Percentiles rank a stretch among this genome's conserved stretches.
These are phyloP conservation scores for Ensete ventricosum DNA, from an alignment of 176 grass and related monocot species.

Conservation along the genomic window DNA sequence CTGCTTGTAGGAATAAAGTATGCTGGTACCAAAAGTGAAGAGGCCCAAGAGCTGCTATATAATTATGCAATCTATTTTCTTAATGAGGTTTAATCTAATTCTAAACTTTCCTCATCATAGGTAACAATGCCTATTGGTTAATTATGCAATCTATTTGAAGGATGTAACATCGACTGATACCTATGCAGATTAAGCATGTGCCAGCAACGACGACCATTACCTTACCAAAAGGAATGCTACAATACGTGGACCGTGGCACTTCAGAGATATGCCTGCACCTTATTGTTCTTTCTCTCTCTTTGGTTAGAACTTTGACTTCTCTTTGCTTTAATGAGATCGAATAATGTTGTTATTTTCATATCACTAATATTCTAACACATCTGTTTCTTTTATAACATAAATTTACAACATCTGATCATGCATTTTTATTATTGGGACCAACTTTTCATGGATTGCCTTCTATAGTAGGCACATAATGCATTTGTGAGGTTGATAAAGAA, in stretches of 20 bases:
- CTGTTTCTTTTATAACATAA: not conserved
- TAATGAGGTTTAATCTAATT: slow-evolving; percentile 47
- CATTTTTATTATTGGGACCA: not conserved
- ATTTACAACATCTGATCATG: not conserved
- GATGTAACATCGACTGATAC: too few relatives aligned
- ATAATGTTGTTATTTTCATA: not conserved
- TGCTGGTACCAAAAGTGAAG: slow-evolving; percentile 88
- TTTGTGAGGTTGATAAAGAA: too few relatives aligned
- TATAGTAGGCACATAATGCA: too few relatives aligned
- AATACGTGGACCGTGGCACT: slow-evolving; percentile 79
- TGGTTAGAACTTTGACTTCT: slow-evolving; percentile 40
- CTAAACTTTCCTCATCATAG: slow-evolving; percentile 20
- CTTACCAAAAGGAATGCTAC: slow-evolving; percentile 72
- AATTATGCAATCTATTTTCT: slow-evolving; percentile 73
- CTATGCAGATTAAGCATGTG: slow-evolving; percentile 71
- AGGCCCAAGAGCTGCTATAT: slow-evolving; percentile 80
- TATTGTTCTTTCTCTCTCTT: slow-evolving; percentile 70
- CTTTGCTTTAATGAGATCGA: slow-evolving; percentile 4
- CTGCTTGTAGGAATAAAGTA: slow-evolving; percentile 67
- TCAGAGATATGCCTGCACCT: slow-evolving; percentile 85
- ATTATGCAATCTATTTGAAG: slow-evolving; percentile 13
- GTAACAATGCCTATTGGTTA: slow-evolving; percentile 9
- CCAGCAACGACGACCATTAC: slow-evolving; percentile 33
- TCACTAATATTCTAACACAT: not conserved
- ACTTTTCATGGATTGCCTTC: too few relatives aligned